Conservation (phyloP, 345 rosid species). For the Linum trigynum region DNA sequence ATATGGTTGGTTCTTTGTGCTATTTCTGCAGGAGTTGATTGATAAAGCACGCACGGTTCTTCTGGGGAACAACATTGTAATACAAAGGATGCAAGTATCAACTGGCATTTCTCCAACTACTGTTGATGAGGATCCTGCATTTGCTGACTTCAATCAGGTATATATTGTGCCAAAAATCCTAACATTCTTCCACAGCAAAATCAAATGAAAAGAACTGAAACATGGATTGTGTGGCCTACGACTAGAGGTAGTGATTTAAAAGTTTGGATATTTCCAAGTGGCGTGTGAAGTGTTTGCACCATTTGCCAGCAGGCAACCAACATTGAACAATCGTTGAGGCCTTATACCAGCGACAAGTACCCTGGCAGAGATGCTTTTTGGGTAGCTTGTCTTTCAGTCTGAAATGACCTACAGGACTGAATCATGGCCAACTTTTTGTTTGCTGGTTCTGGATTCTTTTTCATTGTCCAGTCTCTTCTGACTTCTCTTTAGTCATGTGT, state of each 20-base stretch:
- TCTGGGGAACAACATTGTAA: slow-evolving; percentile 53
- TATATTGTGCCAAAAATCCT: slow-evolving; percentile 2
- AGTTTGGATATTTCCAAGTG: slow-evolving; percentile 30
- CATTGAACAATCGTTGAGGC: slow-evolving; percentile 16
- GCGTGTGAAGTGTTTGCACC: slow-evolving; percentile 31
- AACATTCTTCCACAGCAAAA: neutral
- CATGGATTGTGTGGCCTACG: neutral
- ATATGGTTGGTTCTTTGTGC: neutral
- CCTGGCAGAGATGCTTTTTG: slow-evolving; percentile 1
- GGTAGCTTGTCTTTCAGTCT: slow-evolving; percentile 15
- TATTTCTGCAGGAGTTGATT: slow-evolving; percentile 59
- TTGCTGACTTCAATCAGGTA: slow-evolving; percentile 74
- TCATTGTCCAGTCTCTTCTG: too few relatives aligned
- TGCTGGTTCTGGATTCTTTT: too few relatives aligned
- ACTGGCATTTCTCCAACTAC: slow-evolving; percentile 28
- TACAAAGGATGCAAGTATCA: slow-evolving; percentile 60
- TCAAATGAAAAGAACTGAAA: neutral
- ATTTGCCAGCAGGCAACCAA: slow-evolving; percentile 55
- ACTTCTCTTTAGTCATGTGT: too few relatives aligned
- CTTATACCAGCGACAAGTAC: neutral
- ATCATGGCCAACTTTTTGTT: too few relatives aligned
- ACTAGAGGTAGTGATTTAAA: too few relatives aligned
- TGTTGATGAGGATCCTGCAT: slow-evolving; percentile 48
- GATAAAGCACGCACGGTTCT: slow-evolving; percentile 71
- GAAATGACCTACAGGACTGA: slow-evolving; percentile 12